Conservation (phyloP, 2,329 filamentous ascomycete species). For the Xylaria sp. region DNA sequence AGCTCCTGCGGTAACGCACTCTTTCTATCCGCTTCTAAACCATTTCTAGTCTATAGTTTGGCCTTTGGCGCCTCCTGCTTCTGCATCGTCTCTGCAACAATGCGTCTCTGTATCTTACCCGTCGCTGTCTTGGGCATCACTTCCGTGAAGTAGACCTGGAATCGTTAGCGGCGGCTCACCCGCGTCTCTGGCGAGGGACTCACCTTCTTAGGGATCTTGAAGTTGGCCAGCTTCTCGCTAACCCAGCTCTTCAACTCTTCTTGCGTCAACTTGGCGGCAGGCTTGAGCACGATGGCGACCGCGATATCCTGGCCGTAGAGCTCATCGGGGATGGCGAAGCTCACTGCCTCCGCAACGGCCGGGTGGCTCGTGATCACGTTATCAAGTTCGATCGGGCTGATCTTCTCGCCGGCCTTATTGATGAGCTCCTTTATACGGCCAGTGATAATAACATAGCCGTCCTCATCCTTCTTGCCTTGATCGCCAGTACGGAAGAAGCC, state of each 20-base stretch:
- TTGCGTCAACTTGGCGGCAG: slow-evolving; percentile 64
- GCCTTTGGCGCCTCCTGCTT: slow-evolving; percentile 69
- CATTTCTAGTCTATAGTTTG: slow-evolving; percentile 57
- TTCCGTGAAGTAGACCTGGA: slow-evolving; percentile 80
- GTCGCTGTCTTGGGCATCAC: slow-evolving; percentile 93
- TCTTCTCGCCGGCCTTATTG: slow-evolving; percentile 91
- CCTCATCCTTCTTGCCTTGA: slow-evolving; percentile 81
- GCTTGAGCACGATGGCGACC: slow-evolving; percentile 79
- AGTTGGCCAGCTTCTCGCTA: slow-evolving; percentile 76
- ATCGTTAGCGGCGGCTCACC: slow-evolving; percentile 22
- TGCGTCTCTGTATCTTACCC: slow-evolving; percentile 85
- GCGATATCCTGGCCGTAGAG: slow-evolving; percentile 86
- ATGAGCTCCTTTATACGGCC: slow-evolving; percentile 95
- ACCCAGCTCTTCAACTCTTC: slow-evolving; percentile 76
- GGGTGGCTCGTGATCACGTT: slow-evolving; percentile 81
- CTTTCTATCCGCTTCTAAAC: slow-evolving; percentile 2
- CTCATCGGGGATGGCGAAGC: slow-evolving; percentile 84
- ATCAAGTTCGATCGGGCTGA: slow-evolving; percentile 87
- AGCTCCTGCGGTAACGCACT: neutral
- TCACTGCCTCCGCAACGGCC: slow-evolving; percentile 79
- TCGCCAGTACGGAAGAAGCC: slow-evolving; percentile 91
- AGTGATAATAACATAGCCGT: slow-evolving; percentile 86
- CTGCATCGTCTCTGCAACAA: slow-evolving; percentile 87
- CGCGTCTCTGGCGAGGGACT: slow-evolving; percentile 39
- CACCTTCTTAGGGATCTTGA: slow-evolving; percentile 87